Evolutionary conservation across 2,329 filamentous ascomycete genomes (phyloP).

Genomic region (Magnaporthiopsis incrustans): DNA sequence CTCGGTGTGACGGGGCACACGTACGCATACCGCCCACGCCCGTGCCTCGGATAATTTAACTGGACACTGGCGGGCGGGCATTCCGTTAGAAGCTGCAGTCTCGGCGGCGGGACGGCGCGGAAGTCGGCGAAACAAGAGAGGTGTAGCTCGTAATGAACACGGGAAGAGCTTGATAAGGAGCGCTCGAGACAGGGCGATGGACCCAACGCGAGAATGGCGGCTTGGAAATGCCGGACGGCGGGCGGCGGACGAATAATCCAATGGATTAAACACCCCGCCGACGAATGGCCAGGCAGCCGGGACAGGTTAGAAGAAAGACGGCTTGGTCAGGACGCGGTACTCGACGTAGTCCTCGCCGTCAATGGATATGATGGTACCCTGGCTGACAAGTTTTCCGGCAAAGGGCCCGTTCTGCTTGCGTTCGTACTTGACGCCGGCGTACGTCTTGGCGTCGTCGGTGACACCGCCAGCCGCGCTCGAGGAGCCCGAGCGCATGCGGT

Average conservation of each 20-base stretch:
- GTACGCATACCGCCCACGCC: neutral
- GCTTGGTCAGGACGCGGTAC: constrained; percentile 57
- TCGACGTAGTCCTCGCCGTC: constrained; percentile 62
- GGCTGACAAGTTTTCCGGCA: constrained; percentile 53
- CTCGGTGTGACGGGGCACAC: neutral
- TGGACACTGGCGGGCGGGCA: neutral
- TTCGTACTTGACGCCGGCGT: constrained; percentile 54
- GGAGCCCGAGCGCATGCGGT: constrained; percentile 30
- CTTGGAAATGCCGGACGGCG: neutral
- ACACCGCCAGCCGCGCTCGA: neutral
- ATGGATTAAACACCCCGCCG: neutral
- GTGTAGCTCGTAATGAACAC: neutral
- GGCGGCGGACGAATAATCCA: neutral
- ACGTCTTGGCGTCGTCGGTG: constrained; percentile 45
- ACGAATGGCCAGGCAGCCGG: too few relatives aligned
- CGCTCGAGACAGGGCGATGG: neutral
- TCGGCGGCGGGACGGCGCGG: too few relatives aligned
- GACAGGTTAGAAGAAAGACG: constrained; percentile 34
- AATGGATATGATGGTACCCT: constrained; percentile 54
- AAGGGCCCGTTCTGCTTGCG: constrained; percentile 53
- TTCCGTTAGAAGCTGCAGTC: neutral
- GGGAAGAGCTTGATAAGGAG: neutral
- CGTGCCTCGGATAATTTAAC: neutral
- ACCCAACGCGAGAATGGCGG: neutral
- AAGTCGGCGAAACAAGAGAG: neutral